Evolutionary conservation across 257 asterid species (phyloP).

Genomic region (Thymus mandschuricus): DNA sequence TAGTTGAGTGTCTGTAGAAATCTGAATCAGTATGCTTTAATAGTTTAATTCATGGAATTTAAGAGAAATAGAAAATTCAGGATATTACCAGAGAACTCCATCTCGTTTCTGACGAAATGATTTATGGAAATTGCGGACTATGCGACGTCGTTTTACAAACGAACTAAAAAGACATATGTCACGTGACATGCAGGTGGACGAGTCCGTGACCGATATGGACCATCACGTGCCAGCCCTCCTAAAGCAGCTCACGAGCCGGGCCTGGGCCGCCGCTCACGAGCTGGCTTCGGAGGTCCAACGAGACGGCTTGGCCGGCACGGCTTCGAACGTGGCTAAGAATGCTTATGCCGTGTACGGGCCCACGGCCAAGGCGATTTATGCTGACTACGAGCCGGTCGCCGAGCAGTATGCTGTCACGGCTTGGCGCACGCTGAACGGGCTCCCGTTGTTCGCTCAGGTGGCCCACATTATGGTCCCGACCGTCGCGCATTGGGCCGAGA

Average conservation of each 20-base stretch:
- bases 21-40: too few species aligned
- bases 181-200: constrained; percentile 56
- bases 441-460: constrained; percentile 65
- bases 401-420: constrained; percentile 61
- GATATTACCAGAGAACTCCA: too few species aligned
- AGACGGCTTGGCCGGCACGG: constrained; percentile 52
- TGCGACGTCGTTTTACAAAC: too few species aligned
- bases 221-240: constrained; percentile 54
- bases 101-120: too few species aligned
- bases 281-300: constrained; percentile 60
- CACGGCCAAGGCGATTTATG: constrained; percentile 46
- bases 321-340: constrained; percentile 38
- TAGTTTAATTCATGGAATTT: too few species aligned
- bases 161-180: background rate
- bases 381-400: constrained; percentile 62
- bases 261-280: constrained; percentile 49
- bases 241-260: constrained; percentile 44
- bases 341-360: constrained; percentile 55
- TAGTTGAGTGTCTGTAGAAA: too few species aligned
- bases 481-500: constrained; percentile 79
- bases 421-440: constrained; percentile 65
- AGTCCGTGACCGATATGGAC: constrained; percentile 50
- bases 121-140: too few species aligned
- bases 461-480: constrained; percentile 76
- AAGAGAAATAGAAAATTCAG: too few species aligned